phyloP scores from a whole-genome alignment of 768 basidiomycete genomes.

The Amanita rimosa region DNA sequence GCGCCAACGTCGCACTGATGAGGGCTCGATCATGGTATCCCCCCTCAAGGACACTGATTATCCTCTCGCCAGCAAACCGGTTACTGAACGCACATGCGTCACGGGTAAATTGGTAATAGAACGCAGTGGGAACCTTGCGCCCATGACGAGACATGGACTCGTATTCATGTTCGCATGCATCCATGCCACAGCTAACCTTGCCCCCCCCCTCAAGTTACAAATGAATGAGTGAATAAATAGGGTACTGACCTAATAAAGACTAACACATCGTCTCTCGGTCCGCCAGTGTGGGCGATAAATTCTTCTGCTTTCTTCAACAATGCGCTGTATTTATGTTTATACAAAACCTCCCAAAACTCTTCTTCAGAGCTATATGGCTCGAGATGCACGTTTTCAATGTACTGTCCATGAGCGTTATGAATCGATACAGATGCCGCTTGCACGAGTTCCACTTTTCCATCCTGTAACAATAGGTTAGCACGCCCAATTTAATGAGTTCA shows the following conservation, averaged over 20 bases:
- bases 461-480: slow-evolving; percentile 28
- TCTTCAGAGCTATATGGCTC: slow-evolving; percentile 57
- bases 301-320: slow-evolving; percentile 57
- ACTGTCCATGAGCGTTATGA: slow-evolving; percentile 74
- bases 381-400: slow-evolving; percentile 81
- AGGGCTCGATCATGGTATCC: slow-evolving; percentile 91
- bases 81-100: slow-evolving; percentile 62
- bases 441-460: slow-evolving; percentile 67
- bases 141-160: slow-evolving; percentile 86
- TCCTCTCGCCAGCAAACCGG: slow-evolving; percentile 48
- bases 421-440: slow-evolving; percentile 82
- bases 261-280: slow-evolving; percentile 56
- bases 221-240: neutral
- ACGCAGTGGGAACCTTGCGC: slow-evolving; percentile 79
- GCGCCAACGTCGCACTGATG: slow-evolving; percentile 73
- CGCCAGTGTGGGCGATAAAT: slow-evolving; percentile 61
- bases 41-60: slow-evolving; percentile 89
- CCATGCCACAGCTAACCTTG: slow-evolving; percentile 72
- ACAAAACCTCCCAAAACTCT: slow-evolving; percentile 70
- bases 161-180: slow-evolving; percentile 89
- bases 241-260: slow-evolving; percentile 71
- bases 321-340: slow-evolving; percentile 47
- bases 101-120: slow-evolving; percentile 74
- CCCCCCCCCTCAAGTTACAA: neutral
- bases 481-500: neutral